phyloP scores from a whole-genome alignment of 2,329 filamentous ascomycete species.

The Colletotrichum echinochloae region DNA sequence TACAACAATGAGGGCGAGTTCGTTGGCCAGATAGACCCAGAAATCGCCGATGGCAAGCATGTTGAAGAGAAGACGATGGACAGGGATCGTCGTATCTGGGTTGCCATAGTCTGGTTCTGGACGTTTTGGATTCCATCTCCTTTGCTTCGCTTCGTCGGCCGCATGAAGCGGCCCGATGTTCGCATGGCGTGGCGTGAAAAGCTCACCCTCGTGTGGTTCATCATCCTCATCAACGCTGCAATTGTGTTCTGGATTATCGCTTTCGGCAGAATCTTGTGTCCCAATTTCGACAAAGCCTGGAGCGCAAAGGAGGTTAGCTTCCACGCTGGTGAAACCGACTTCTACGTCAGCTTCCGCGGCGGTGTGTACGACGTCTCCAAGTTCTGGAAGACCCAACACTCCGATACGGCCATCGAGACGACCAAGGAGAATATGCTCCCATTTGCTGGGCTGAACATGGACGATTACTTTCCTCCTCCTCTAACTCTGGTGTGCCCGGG shows the following conservation, averaged over 20 bases:
- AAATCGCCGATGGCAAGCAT: constrained; percentile 80
- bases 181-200: constrained; percentile 99
- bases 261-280: constrained; percentile 88
- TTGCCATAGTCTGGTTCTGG: constrained; percentile 82
- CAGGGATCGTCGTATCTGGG: constrained; percentile 78
- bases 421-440: constrained; percentile 76
- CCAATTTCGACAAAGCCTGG: constrained; percentile 93
- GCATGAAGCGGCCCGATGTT: constrained; percentile 97
- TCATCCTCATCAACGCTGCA: constrained; percentile 81
- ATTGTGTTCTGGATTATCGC: constrained; percentile 93
- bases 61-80: constrained; percentile 78
- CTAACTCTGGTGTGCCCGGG: constrained; percentile 80
- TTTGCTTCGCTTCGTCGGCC: constrained; percentile 81
- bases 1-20: constrained; percentile 79
- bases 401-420: constrained; percentile 75
- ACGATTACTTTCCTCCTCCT: constrained; percentile 87
- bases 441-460: constrained; percentile 82
- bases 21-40: constrained; percentile 78
- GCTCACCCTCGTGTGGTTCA: constrained; percentile 83
- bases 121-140: constrained; percentile 97
- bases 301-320: constrained; percentile 73
- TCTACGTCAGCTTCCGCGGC: constrained; percentile 88
- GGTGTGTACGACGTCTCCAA: constrained; percentile 92
- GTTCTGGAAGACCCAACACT: constrained; percentile 89
- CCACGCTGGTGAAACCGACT: constrained; percentile 81